phyloP scores from a whole-genome alignment of 495 filamentous ascomycete genomes.

The Aspergillus sclerotiicarbonarius region DNA sequence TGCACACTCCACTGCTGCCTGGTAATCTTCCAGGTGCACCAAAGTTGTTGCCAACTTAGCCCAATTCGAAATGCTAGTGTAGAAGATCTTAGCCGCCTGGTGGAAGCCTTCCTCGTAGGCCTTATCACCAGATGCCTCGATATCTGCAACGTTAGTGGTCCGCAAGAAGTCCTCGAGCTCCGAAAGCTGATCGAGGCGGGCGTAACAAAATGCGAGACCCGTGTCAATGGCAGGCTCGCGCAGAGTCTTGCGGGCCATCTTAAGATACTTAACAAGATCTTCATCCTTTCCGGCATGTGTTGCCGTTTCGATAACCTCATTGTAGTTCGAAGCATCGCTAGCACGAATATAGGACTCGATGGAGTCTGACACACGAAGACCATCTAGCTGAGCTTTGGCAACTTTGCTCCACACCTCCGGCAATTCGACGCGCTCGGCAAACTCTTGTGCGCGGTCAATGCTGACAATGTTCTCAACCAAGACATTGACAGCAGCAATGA shows the following conservation, averaged over 20 bases:
- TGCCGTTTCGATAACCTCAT: constrained; percentile 93
- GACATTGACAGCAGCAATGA: constrained; percentile 81
- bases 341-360: constrained; percentile 98
- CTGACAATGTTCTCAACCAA: constrained; percentile 97
- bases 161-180: constrained; percentile 98
- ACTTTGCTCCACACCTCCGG: constrained; percentile 99
- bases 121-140: constrained; percentile 96
- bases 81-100: constrained; percentile 98
- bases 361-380: constrained; percentile 86
- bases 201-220: constrained; percentile 87
- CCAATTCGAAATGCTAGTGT: constrained; percentile 98
- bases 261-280: constrained; percentile 93
- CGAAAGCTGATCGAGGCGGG: constrained; percentile 82
- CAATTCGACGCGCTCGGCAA: constrained; percentile 91
- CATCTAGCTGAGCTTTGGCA: constrained; percentile 97
- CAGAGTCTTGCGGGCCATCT: constrained; percentile 94
- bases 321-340: constrained; percentile 86
- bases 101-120: constrained; percentile 93
- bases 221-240: constrained; percentile 96
- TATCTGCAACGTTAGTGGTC: constrained; percentile 88
- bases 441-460: constrained; percentile 96
- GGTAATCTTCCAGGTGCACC: constrained; percentile 95
- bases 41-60: constrained; percentile 96
- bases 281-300: constrained; percentile 97
- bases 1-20: constrained; percentile 96